Evolutionary conservation across 75 land plant genomes (phyloP).

Genomic region (Picea sitchensis): DNA sequence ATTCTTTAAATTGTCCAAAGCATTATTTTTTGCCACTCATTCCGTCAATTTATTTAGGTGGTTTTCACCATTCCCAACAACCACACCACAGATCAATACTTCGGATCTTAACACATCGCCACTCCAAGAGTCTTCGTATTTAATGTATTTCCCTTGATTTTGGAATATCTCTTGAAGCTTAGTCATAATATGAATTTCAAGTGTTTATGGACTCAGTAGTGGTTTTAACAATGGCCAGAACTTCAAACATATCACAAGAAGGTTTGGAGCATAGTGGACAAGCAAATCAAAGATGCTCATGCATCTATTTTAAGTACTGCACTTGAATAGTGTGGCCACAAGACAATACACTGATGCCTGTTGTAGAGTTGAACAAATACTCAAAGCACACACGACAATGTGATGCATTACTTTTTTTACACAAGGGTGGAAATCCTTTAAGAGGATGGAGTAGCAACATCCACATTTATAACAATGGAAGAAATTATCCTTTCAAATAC

Average conservation of each 20-base stretch:
- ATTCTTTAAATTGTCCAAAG: not conserved
- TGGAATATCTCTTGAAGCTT: not conserved
- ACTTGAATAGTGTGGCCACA: conserved; percentile 92
- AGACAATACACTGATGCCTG: conserved; percentile 38
- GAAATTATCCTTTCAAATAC: conserved; percentile 81
- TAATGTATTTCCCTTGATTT: not conserved
- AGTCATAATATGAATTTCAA: not conserved
- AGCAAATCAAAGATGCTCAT: conserved; percentile 59
- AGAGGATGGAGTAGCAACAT: conserved; percentile 62
- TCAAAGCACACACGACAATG: conserved; percentile 93
- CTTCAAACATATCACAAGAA: conserved; percentile 85
- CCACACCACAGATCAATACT: not conserved
- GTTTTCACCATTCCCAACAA: not conserved
- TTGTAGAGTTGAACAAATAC: conserved; percentile 82
- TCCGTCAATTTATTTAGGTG: not conserved
- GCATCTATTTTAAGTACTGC: conserved; percentile 84
- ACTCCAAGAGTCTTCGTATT: not conserved
- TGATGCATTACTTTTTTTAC: conserved; percentile 97
- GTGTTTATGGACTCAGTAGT: conserved; percentile 20
- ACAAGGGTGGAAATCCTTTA: conserved; percentile 66
- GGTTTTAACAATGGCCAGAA: conserved; percentile 32
- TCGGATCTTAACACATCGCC: not conserved
- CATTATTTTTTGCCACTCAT: not conserved
- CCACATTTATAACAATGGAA: conserved; percentile 86
- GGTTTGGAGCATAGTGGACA: conserved; percentile 93